A percentile compares a stretch with the other conserved stretches of the same genome.
Conservation (phyloP, 805 yeast species). For the Saccharomycopsis capsularis region DNA sequence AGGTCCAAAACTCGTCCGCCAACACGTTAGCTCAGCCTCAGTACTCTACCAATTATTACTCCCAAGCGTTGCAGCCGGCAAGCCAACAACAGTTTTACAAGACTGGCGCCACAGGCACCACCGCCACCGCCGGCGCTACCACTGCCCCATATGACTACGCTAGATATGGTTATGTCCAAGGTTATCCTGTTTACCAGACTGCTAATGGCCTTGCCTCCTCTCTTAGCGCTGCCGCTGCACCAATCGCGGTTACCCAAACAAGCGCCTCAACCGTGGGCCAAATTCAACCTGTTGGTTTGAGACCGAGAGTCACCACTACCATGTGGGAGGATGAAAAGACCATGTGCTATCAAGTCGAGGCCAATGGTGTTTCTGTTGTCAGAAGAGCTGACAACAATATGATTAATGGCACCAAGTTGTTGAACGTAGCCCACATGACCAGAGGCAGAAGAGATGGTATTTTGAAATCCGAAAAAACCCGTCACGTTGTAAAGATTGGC, state of each 20-base stretch:
- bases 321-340: conserved; percentile 76
- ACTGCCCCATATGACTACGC: conserved; percentile 19
- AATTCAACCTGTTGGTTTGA: conserved; percentile 35
- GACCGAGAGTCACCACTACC: conserved; percentile 63
- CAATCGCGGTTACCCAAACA: conserved; percentile 10
- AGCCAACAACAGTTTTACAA: conserved; percentile 20
- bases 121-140: conserved; percentile 17
- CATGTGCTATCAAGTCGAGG: conserved; percentile 64
- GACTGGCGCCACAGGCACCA: conserved; percentile 15
- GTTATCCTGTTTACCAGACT: conserved; percentile 16
- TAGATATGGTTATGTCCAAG: conserved; percentile 19
- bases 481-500: conserved; percentile 70
- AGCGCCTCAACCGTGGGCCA: conserved; percentile 27
- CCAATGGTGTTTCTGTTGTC: conserved; percentile 59
- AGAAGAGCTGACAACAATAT: conserved; percentile 66
- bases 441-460: conserved; percentile 69
- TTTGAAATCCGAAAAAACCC: conserved; percentile 54
- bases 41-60: conserved; percentile 11
- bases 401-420: conserved; percentile 64
- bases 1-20: conserved; percentile 15
- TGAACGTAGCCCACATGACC: conserved; percentile 68
- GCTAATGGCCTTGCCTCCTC: conserved; percentile 8
- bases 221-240: conserved; percentile 5
- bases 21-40: conserved; percentile 16
- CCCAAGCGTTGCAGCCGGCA: conserved; percentile 17